These are phyloP conservation scores for Kernera saxatilis DNA, from an alignment of 345 rosid genomes.

Conservation along the genomic window DNA sequence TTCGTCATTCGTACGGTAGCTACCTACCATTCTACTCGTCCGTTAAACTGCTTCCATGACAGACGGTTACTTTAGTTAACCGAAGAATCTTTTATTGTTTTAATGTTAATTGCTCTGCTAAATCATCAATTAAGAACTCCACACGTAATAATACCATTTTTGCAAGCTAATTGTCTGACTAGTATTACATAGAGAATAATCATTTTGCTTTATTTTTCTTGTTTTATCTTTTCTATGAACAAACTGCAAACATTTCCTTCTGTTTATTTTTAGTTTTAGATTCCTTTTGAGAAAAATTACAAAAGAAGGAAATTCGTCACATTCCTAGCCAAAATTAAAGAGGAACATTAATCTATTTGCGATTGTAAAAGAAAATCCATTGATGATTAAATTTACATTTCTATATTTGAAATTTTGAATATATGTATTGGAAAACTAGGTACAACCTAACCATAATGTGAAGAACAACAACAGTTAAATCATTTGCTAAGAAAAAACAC, in stretches of 20 bases:
- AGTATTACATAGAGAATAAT: too few species aligned
- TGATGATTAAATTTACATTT: neutral
- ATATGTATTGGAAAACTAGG: neutral
- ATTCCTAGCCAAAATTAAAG: neutral
- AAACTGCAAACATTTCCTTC: too few species aligned
- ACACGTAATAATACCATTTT: slow-evolving; percentile 1
- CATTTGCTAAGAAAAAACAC: slow-evolving; percentile 1
- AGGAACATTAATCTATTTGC: neutral
- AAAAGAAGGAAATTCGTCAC: neutral
- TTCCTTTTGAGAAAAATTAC: neutral
- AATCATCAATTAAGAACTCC: neutral
- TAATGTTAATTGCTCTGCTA: neutral
- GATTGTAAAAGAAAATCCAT: neutral
- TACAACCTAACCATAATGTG: slow-evolving; percentile 4
- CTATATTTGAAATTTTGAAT: neutral
- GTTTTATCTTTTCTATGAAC: too few species aligned
- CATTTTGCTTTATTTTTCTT: too few species aligned
- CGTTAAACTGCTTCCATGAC: neutral
- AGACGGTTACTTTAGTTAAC: neutral
- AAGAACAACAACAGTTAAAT: neutral
- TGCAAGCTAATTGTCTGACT: slow-evolving; percentile 1
- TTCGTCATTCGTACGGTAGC: neutral
- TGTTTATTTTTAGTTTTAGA: neutral
- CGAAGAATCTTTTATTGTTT: neutral
- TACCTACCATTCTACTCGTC: neutral